phyloP scores from a whole-genome alignment of 805 yeast genomes.

The Candida endomychidarum region DNA sequence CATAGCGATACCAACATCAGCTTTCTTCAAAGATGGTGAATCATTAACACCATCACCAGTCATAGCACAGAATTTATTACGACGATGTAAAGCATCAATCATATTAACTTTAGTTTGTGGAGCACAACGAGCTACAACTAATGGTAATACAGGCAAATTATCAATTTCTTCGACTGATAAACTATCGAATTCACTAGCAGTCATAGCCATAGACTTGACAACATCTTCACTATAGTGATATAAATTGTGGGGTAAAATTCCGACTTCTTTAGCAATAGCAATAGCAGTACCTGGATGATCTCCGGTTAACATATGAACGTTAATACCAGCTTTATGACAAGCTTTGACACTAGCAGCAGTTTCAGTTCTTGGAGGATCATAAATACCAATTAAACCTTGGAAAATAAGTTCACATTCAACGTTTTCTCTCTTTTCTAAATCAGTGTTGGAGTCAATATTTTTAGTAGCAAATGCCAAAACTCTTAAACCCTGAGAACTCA shows the following conservation, averaged over 20 bases:
- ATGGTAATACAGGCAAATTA: constrained; percentile 36
- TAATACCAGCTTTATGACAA: constrained; percentile 74
- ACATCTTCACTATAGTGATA: constrained; percentile 35
- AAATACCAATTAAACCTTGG: constrained; percentile 71
- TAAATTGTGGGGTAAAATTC: constrained; percentile 58
- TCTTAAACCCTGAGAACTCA: constrained; percentile 67
- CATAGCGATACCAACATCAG: constrained; percentile 85
- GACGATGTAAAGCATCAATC: constrained; percentile 42
- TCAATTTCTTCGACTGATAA: constrained; percentile 35
- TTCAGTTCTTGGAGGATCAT: constrained; percentile 77
- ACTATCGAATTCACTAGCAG: constrained; percentile 36
- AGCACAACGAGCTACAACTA: constrained; percentile 42
- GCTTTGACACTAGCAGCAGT: constrained; percentile 61
- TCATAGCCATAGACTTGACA: constrained; percentile 36
- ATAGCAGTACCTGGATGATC: constrained; percentile 78
- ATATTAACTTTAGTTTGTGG: constrained; percentile 43
- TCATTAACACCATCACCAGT: constrained; percentile 76
- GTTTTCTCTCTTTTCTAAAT: constrained; percentile 25
- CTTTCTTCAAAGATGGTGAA: constrained; percentile 71
- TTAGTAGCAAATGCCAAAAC: constrained; percentile 69
- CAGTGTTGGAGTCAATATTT: constrained; percentile 24
- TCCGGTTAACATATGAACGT: constrained; percentile 81
- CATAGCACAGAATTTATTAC: constrained; percentile 39
- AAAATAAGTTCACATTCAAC: constrained; percentile 58
- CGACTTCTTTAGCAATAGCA: constrained; percentile 81